phyloP scores from a whole-genome alignment of 495 filamentous ascomycete species.

The Penicillium bovifimosum region DNA sequence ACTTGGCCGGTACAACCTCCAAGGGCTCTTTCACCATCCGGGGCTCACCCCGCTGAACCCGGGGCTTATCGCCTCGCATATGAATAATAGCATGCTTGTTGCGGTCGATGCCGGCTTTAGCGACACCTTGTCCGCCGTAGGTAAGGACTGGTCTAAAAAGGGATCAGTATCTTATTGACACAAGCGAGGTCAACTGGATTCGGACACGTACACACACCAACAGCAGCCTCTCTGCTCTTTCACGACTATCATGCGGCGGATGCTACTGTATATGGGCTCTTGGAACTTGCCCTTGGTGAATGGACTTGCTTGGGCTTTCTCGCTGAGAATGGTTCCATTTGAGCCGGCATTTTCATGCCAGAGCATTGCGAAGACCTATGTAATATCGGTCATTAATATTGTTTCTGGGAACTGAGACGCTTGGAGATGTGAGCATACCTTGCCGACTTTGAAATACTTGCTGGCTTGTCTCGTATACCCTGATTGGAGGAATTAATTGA shows the following conservation, averaged over 20 bases:
- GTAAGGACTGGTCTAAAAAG: conserved; percentile 27
- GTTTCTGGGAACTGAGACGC: neutral
- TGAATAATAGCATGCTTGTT: conserved; percentile 37
- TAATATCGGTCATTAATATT: too few species aligned
- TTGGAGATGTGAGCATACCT: conserved; percentile 8
- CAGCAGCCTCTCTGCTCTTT: conserved; percentile 18
- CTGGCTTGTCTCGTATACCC: conserved; percentile 15
- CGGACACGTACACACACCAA: conserved; percentile 28
- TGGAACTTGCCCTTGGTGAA: conserved; percentile 17
- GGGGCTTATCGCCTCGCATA: conserved; percentile 18
- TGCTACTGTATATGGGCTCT: conserved; percentile 23
- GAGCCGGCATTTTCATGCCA: conserved; percentile 26
- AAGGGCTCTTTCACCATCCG: conserved; percentile 30
- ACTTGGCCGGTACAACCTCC: conserved; percentile 19
- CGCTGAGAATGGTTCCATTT: conserved; percentile 8
- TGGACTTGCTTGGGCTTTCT: neutral
- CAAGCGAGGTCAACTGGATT: neutral
- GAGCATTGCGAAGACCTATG: conserved; percentile 30
- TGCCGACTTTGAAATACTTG: conserved; percentile 21
- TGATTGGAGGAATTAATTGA: neutral
- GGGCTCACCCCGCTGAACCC: conserved; percentile 10
- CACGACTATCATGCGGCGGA: conserved; percentile 33
- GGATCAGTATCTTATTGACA: neutral
- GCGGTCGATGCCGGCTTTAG: conserved; percentile 26
- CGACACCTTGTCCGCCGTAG: conserved; percentile 30